phyloP scores from a whole-genome alignment of 2,329 filamentous ascomycete species.

The Blumeria hordei region DNA sequence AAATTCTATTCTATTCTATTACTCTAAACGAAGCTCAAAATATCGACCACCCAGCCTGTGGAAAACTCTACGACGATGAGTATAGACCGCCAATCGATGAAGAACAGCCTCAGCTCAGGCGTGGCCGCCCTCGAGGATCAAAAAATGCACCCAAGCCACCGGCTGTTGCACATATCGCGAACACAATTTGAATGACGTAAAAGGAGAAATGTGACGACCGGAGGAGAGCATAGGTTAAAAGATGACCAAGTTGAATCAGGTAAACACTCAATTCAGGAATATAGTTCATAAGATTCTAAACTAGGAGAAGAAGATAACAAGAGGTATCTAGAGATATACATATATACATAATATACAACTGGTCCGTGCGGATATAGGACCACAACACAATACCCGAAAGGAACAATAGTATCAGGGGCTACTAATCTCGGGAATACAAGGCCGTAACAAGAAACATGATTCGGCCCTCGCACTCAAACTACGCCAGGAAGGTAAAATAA shows the following conservation, averaged over 20 bases:
- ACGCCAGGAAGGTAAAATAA: not conserved
- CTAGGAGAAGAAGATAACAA: too few species aligned
- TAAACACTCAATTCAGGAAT: too few species aligned
- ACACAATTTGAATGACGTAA: not conserved
- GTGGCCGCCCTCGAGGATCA: not conserved
- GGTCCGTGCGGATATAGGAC: too few species aligned
- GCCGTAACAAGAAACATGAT: not conserved
- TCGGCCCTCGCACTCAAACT: not conserved
- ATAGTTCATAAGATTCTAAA: too few species aligned
- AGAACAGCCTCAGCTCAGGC: not conserved
- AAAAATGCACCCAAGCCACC: not conserved
- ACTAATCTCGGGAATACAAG: too few species aligned
- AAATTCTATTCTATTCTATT: too few species aligned
- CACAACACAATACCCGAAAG: too few species aligned
- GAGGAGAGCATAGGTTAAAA: too few species aligned
- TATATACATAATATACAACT: too few species aligned
- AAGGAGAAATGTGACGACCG: not conserved
- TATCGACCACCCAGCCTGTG: not conserved
- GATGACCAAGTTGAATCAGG: too few species aligned
- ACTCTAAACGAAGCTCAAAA: not conserved
- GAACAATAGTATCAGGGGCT: too few species aligned
- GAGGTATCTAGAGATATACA: too few species aligned
- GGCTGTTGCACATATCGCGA: not conserved
- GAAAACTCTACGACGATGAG: not conserved
- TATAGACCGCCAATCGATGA: not conserved